Base-by-base conservation (phyloP, 805 yeast species). In the Hanseniaspora meyeri region DNA sequence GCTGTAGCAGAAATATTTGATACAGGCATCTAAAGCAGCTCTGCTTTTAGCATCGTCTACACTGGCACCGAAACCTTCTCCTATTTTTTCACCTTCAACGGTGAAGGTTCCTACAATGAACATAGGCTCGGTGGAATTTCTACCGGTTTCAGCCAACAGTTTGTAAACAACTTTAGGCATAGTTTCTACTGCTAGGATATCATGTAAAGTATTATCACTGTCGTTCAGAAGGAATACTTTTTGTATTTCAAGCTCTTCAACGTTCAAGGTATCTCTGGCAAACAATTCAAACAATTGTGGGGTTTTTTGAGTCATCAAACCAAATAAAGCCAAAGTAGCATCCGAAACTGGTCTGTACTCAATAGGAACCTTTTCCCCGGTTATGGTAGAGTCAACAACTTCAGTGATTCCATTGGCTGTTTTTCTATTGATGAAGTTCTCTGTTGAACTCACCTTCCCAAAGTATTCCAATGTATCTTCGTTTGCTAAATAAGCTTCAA, bases 21-120 rank as follows among this genome's bases (percentile, higher is more conserved):
- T 83, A 67, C 93, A 79, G 37, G 97, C 90, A 68, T 85, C 85
- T 37, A 89, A 95, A 54, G 89, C 87, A 38, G 96, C 93, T 69
- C 96, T 81, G 43, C 88, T 85, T 71, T 89, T 87, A 38, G 97
- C 96, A 71, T 93, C 97, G 61, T 78, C 80, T 64, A 93, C 74
- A 32, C 95, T 85, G 7, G 95, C 75, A 39, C 97, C 99, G 66
- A 85, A 88, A 43, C 96, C 96, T 70, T 93, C 97, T 52, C 97
- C 96, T 56, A 93, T 74, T 70, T 87, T 82, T 60, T 81, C 80
- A 32, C 51, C 59, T 14, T 76, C 75, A 38, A 96, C 97, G 58
- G 85, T 76, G 69, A 89, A 93, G 1, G 87, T 93, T 51, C 96
- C 97, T 37, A 91, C 95, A 14, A 91, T 85, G 63, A 80, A 93